Conservation (phyloP, 192 early-diverging fungal species). For the Rhizophagus prolifer region DNA sequence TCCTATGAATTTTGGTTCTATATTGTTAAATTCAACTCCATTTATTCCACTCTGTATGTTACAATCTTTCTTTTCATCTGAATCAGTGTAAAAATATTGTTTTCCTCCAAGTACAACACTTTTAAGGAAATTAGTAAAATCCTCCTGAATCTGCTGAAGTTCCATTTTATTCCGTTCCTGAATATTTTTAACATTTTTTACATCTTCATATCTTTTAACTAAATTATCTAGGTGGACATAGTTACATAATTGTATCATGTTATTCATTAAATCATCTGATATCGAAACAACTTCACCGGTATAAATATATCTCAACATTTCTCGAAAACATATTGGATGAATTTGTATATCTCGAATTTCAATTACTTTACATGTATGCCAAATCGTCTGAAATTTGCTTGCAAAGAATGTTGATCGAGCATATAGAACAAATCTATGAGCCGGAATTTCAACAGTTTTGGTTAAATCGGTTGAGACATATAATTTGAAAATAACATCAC, state of each 20-base stretch:
- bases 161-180: slow-evolving; percentile 20
- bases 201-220: slow-evolving; percentile 2
- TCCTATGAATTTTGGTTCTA: background rate
- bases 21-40: background rate
- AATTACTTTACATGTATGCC: slow-evolving; percentile 14
- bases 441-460: slow-evolving; percentile 30
- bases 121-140: slow-evolving; percentile 34
- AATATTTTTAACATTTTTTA: background rate
- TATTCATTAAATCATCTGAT: slow-evolving; percentile 6
- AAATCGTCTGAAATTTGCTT: slow-evolving; percentile 33
- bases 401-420: slow-evolving; percentile 43
- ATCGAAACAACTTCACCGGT: slow-evolving; percentile 39
- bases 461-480: background rate
- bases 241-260: slow-evolving; percentile 36
- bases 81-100: background rate
- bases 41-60: background rate
- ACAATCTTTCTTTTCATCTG: background rate
- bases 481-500: slow-evolving; percentile 37
- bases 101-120: slow-evolving; percentile 17
- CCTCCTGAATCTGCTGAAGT: slow-evolving; percentile 32
- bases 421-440: slow-evolving; percentile 45
- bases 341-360: slow-evolving; percentile 33
- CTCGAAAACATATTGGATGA: slow-evolving; percentile 38
- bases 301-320: slow-evolving; percentile 43
- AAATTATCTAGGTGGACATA: slow-evolving; percentile 35